Evolutionary conservation across 2,329 filamentous ascomycete species (phyloP).

Genomic region (Penicillium sp.): DNA sequence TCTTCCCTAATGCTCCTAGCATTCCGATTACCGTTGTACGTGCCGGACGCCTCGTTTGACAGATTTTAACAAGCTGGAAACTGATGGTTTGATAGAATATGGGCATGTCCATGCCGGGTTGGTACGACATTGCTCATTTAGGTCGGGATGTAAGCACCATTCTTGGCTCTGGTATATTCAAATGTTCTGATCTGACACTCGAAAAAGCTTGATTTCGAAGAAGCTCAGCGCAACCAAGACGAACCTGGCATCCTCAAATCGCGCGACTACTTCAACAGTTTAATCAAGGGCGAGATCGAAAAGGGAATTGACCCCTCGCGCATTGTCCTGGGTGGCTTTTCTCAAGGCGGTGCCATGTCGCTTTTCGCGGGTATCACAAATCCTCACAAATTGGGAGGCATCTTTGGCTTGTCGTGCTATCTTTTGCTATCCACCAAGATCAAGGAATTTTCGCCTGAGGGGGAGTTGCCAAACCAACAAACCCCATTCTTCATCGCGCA

Average conservation of each 20-base stretch:
- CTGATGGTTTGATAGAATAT: constrained; percentile 54
- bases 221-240: constrained; percentile 40
- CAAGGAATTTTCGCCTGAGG: constrained; percentile 49
- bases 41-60: constrained; percentile 13
- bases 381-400: constrained; percentile 73
- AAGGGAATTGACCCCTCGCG: constrained; percentile 76
- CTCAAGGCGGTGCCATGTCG: constrained; percentile 80
- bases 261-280: constrained; percentile 68
- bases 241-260: constrained; percentile 70
- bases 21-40: constrained; percentile 81
- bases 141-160: constrained; percentile 36
- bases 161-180: not conserved
- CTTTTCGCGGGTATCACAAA: constrained; percentile 75
- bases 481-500: constrained; percentile 89
- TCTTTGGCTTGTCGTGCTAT: constrained; percentile 81
- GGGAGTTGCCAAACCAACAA: constrained; percentile 59
- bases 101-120: constrained; percentile 75
- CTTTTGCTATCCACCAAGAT: constrained; percentile 67
- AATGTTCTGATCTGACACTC: not conserved
- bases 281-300: constrained; percentile 77
- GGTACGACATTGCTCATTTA: constrained; percentile 48
- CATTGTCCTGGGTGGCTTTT: constrained; percentile 68
- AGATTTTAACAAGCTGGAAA: not conserved
- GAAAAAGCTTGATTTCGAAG: constrained; percentile 38
- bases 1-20: constrained; percentile 83